A percentile compares a stretch with the other conserved stretches of the same genome.
Conservation (phyloP, 2,329 filamentous ascomycete species). For the Xylariales sp. region DNA sequence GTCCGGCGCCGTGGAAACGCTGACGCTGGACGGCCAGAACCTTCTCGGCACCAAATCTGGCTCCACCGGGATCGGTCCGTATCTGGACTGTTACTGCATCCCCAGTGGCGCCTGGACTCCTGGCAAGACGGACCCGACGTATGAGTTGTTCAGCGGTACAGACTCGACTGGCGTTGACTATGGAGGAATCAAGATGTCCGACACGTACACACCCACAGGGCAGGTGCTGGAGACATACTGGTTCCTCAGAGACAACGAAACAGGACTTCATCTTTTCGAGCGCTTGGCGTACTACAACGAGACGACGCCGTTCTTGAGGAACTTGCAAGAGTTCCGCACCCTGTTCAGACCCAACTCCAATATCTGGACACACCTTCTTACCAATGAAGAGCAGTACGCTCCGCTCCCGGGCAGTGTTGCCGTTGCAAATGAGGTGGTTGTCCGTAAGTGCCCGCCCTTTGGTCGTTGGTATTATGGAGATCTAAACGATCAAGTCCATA, state of each 20-base stretch:
- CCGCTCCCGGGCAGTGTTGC: conserved; percentile 41
- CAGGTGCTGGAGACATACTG: conserved; percentile 61
- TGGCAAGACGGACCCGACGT: conserved; percentile 42
- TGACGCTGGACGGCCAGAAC: conserved; percentile 36
- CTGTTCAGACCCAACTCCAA: conserved; percentile 55
- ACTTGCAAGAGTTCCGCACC: conserved; percentile 57
- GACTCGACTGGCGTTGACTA: conserved; percentile 48
- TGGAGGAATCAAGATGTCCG: conserved; percentile 55
- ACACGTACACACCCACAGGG: conserved; percentile 53
- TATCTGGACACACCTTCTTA: conserved; percentile 60
- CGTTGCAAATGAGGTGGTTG: conserved; percentile 37
- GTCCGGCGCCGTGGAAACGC: conserved; percentile 28
- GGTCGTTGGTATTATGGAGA: no score
- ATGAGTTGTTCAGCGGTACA: conserved; percentile 45
- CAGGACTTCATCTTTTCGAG: conserved; percentile 54
- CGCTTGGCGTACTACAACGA: conserved; percentile 57
- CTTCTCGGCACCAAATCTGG: conserved; percentile 44
- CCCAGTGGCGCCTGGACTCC: conserved; percentile 57
- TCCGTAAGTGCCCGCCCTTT: conserved; percentile 27
- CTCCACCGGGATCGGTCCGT: conserved; percentile 44
- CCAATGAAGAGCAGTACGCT: conserved; percentile 50
- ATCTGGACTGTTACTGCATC: conserved; percentile 61
- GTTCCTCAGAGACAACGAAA: conserved; percentile 60
- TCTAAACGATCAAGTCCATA: no score
- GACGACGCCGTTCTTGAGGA: conserved; percentile 49